Evolutionary conservation across 306 rosid genomes (phyloP), one percentile per base, ranked within the genome.

Genomic region (Lotus japonicus): DNA sequence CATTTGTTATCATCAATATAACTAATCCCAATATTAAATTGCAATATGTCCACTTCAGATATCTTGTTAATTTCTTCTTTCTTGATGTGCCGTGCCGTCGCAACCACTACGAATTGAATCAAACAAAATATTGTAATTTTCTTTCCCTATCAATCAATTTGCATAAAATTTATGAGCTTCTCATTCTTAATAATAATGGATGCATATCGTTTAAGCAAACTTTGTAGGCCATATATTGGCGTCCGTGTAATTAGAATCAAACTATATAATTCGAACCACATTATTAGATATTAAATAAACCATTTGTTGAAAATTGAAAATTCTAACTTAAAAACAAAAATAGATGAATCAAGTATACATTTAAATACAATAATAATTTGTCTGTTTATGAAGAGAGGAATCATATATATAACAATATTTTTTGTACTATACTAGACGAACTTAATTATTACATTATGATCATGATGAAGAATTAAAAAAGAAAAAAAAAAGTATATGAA

Each of bases 21-120:
- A 72, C 82, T 55, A 74, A 79, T 44, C 83, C 62, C 80, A 70
- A 39, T 71, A 74, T 76, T 80, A 44, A 74, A 81, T 45, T 64
- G 31, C 31, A 21, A 51, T 26, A 70, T 75, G 51, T 61, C 79
- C 26, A 55, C 65, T 64, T 77, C 71, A 48, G 3, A 38, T 45
- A 38, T 58, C 54, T 58, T 62, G 65, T 39, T 36, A 64, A 51
- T 72, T 67, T 82, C 80, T 41, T 81, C 82, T 68, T 69, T 41
- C 51, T 66, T 82, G 83, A 66, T 53, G 73, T 75, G 86, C 82
- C 97, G 95, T 91, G 89, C 86, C 92, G 87, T 86, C 73, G 55
- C 90, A 81, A 71, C 85, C 71, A 88, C 86, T 73, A 43, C 71
- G 18, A 46, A 26, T 3, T 26, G 31, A 26, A 45, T 52, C 10